Percentiles rank a stretch among this genome's conserved stretches.
These are phyloP conservation scores for Yamadazyma atlantica DNA, from an alignment of 1,139 yeast species.

Conservation along the genomic window DNA sequence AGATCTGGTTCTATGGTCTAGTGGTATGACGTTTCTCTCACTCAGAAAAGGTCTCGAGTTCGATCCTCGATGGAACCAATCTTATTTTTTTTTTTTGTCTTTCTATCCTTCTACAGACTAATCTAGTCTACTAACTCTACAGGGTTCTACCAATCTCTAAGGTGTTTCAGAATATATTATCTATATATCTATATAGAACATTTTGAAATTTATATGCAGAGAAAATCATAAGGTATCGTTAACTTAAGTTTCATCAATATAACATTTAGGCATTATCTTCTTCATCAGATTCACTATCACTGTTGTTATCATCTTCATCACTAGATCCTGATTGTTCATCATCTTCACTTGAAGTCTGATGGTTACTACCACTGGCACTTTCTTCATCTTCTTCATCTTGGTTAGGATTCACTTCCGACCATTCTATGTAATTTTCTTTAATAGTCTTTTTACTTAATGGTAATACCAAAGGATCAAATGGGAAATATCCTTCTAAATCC, in stretches of 20 bases:
- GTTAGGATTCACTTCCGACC: constrained; percentile 57
- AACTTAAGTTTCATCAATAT: not conserved
- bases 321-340: constrained; percentile 18
- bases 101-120: not conserved
- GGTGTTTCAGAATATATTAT: not conserved
- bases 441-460: constrained; percentile 55
- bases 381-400: constrained; percentile 65
- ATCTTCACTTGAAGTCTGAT: constrained; percentile 24
- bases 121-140: not conserved
- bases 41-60: constrained; percentile 43
- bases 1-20: constrained; percentile 34
- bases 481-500: constrained; percentile 89
- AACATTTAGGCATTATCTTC: constrained; percentile 1
- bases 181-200: not conserved
- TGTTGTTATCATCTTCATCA: constrained; percentile 1
- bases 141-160: not conserved
- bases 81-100: constrained; percentile 13
- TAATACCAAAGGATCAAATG: constrained; percentile 88
- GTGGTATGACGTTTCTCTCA: constrained; percentile 43
- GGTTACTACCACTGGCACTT: constrained; percentile 46
- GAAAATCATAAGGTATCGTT: constrained; percentile 1
- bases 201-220: not conserved
- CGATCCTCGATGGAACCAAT: constrained; percentile 41
- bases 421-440: constrained; percentile 68
- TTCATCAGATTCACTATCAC: constrained; percentile 3